Evolutionary conservation across 108 stramenopile species (phyloP), one percentile per base, ranked within the genome.

Genomic region (Fragilaria radians): DNA sequence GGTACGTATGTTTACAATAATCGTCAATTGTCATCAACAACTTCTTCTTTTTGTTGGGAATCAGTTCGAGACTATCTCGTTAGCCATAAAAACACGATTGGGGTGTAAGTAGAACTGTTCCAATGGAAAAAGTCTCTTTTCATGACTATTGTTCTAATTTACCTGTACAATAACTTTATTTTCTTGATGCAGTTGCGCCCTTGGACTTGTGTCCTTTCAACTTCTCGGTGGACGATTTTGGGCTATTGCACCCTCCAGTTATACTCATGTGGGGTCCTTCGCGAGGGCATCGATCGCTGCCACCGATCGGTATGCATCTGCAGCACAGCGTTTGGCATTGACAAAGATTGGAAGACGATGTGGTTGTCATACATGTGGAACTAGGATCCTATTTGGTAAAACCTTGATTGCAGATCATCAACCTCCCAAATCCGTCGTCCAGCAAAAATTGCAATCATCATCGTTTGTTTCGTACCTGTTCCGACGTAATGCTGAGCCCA

Each of bases 331-430:
- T 23, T 22, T 32, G 1, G 58, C 32, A 31, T 48, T 93, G 11
- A 74, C 88, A 62, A 53, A 60, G 48, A 54, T 89, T 53, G 91
- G 91, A 24, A 59, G 74, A 55, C 46, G 46, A 23, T 77, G 56
- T 52, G 89, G 93, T 32, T 94, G 89, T 66, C 93, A 94, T 66
- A 94, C 93, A 0, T 94, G 93, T 59, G 93, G 93, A 4, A 66
- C 79, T 42, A 73, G 77, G 17, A 79, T 73, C 73, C 18, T 69
- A 5, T 69, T 79, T 28, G 29, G 28, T 7, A 52, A n/a, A 21
- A 58, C 53, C 27, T 46, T 32, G n/a, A 72, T 82, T 29, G 90
- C 77, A 3, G 94, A 95, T 75, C 94, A 95, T 80, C 88, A 91
- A 74, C 94, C 94, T 45, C 94, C 94, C 17, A 81, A 77, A 26